Conservation (phyloP, 1,284 basidiomycete genomes). For the Tetrapyrgos nigripes region DNA sequence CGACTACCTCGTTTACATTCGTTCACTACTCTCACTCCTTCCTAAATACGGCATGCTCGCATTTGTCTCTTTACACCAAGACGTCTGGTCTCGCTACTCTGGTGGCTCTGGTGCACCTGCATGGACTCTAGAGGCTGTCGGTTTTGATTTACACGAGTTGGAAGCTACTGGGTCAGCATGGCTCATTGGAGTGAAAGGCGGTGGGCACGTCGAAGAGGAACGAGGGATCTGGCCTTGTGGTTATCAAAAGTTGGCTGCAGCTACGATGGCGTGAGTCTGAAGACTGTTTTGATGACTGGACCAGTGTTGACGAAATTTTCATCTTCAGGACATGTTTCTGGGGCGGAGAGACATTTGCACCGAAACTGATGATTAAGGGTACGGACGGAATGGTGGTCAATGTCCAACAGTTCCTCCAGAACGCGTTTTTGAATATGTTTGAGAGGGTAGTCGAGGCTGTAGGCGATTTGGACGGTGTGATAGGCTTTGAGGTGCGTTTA, state of each 20-base stretch:
- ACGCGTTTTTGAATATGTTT: slow-evolving; percentile 82
- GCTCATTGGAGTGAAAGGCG: slow-evolving; percentile 79
- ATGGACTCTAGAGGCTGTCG: slow-evolving; percentile 87
- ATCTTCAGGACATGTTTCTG: slow-evolving; percentile 80
- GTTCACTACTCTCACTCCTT: slow-evolving; percentile 75
- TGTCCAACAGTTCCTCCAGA: slow-evolving; percentile 87
- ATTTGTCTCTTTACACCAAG: slow-evolving; percentile 88
- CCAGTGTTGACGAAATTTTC: slow-evolving; percentile 24
- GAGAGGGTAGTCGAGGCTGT: slow-evolving; percentile 73
- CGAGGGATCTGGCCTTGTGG: slow-evolving; percentile 90
- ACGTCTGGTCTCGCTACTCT: slow-evolving; percentile 94
- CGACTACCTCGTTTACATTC: slow-evolving; percentile 86
- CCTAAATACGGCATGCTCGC: slow-evolving; percentile 83
- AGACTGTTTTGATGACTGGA: slow-evolving; percentile 1
- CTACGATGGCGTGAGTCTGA: slow-evolving; percentile 88
- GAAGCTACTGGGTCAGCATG: slow-evolving; percentile 87
- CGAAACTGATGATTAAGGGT: slow-evolving; percentile 67
- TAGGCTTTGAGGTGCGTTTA: slow-evolving; percentile 85
- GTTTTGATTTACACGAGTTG: slow-evolving; percentile 79
- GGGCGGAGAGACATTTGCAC: slow-evolving; percentile 87
- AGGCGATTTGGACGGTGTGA: slow-evolving; percentile 77
- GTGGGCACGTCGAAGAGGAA: slow-evolving; percentile 73
- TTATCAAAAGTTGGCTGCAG: slow-evolving; percentile 87
- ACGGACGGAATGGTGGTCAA: slow-evolving; percentile 57
- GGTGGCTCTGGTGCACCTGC: slow-evolving; percentile 94